A percentile compares a stretch with the other conserved stretches of the same genome.
Evolutionary conservation across 768 basidiomycete genomes (phyloP).

Genomic region (Dacryopinax spathularia): DNA sequence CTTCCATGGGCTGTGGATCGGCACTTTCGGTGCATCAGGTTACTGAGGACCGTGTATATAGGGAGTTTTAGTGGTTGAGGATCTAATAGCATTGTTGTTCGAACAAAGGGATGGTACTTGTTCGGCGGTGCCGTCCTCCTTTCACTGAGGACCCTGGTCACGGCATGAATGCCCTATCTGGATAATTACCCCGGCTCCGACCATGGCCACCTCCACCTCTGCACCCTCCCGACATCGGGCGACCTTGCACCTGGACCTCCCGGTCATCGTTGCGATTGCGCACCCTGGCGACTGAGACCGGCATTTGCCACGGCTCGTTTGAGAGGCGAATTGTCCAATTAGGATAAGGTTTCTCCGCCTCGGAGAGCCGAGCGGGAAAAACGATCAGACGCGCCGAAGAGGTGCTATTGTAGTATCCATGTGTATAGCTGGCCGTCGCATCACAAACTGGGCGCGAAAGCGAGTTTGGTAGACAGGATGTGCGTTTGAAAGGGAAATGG

Average conservation of each 20-base stretch:
- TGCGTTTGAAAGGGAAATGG: not conserved
- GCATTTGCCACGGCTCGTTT: not conserved
- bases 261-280: not conserved
- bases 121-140: too few species aligned
- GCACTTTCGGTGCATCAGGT: conserved; percentile 18
- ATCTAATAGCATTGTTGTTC: not conserved
- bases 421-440: too few species aligned
- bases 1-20: conserved; percentile 63
- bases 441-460: too few species aligned
- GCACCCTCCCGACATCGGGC: not conserved
- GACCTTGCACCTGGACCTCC: not conserved
- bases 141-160: not conserved
- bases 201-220: not conserved
- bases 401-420: not conserved
- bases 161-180: not conserved
- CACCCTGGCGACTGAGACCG: not conserved
- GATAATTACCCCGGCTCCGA: not conserved
- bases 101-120: not conserved
- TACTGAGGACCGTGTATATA: not conserved
- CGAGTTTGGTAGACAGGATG: too few species aligned
- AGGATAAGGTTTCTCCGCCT: not conserved
- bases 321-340: not conserved
- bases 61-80: not conserved
- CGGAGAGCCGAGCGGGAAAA: not conserved
- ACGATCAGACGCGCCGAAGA: not conserved